Percentiles rank a stretch among this genome's conserved stretches.
Evolutionary conservation across 345 rosid genomes (phyloP).

Genomic region (Adansonia digitata): DNA sequence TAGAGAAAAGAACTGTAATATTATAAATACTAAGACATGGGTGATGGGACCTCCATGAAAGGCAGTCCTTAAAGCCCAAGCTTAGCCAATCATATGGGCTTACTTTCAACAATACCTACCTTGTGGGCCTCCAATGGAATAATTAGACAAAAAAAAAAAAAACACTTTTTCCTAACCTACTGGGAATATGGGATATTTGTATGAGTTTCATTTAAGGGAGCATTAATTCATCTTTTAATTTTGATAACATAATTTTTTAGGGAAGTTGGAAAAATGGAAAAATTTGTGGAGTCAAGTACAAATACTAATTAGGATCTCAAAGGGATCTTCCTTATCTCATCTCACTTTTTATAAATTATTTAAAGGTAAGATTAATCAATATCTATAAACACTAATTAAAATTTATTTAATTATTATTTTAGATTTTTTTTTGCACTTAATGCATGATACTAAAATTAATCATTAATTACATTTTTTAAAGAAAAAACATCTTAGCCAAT

Average conservation of each 20-base stretch:
- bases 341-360: background rate
- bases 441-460: too few species aligned
- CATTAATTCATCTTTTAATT: background rate
- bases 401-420: too few species aligned
- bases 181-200: background rate
- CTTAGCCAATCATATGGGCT: constrained; percentile 25
- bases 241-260: background rate
- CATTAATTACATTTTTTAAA: too few species aligned
- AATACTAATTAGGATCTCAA: background rate
- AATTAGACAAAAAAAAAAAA: background rate
- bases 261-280: background rate
- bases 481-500: too few species aligned
- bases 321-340: constrained; percentile 6
- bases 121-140: background rate
- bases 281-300: background rate
- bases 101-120: constrained; percentile 10
- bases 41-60: constrained; percentile 2
- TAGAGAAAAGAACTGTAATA: background rate
- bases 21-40: background rate
- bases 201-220: background rate
- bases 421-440: too few species aligned
- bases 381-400: too few species aligned
- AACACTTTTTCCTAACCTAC: background rate
- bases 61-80: constrained; percentile 18
- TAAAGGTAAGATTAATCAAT: background rate